These are phyloP conservation scores for Sisymbrium altissimum DNA, from an alignment of 345 rosid genomes.

Conservation along the genomic window DNA sequence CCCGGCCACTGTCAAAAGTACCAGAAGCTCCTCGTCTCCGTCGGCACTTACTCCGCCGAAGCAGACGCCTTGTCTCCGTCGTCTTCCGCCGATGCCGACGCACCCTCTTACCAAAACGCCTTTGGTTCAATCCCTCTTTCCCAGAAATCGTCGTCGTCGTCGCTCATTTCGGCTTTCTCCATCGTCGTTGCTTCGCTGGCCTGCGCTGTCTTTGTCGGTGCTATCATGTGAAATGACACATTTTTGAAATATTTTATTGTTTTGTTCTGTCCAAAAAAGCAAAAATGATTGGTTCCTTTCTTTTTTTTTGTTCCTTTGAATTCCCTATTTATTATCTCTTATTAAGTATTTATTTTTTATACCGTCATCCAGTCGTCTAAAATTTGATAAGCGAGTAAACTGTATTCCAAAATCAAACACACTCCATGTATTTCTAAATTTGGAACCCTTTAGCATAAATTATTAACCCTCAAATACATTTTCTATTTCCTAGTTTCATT, in stretches of 20 bases:
- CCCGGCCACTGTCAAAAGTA: conserved; percentile 78
- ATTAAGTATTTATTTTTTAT: too few species aligned
- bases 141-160: conserved; percentile 40
- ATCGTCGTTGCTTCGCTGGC: conserved; percentile 41
- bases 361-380: too few species aligned
- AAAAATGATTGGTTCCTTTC: not conserved
- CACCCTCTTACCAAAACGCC: conserved; percentile 64
- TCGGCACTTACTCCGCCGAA: conserved; percentile 50
- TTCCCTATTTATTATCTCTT: not conserved
- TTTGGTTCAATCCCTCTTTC: conserved; percentile 73
- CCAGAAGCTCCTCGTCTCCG: conserved; percentile 74
- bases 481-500: too few species aligned
- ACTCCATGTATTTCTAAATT: too few species aligned
- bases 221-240: conserved; percentile 33
- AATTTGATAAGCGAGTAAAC: too few species aligned
- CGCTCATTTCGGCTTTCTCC: conserved; percentile 23
- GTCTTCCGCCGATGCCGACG: conserved; percentile 47
- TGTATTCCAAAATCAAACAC: too few species aligned
- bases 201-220: conserved; percentile 36
- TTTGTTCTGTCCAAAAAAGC: not conserved
- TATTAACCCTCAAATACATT: too few species aligned
- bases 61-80: conserved; percentile 56
- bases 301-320: not conserved
- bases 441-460: too few species aligned
- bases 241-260: not conserved